These are phyloP conservation scores for Diaporthe ampelina DNA, from an alignment of 2,329 filamentous ascomycete species.

Conservation along the genomic window DNA sequence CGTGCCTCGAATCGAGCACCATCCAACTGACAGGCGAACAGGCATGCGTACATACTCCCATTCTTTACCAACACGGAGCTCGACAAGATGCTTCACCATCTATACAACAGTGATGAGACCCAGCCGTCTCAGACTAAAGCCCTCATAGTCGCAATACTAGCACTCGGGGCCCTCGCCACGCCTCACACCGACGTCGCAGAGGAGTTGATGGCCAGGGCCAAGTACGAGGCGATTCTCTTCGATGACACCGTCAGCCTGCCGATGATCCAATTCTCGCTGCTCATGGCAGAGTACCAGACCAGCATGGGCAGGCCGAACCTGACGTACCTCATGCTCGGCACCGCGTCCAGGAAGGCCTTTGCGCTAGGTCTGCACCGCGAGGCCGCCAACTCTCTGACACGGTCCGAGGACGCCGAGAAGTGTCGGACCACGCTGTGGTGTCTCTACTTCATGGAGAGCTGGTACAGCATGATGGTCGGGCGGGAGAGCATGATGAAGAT, in stretches of 20 bases:
- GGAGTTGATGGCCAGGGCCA: slow-evolving; percentile 46
- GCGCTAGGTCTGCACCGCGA: slow-evolving; percentile 49
- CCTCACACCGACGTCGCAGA: slow-evolving; percentile 46
- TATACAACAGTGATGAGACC: slow-evolving; percentile 41
- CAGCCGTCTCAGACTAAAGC: slow-evolving; percentile 45
- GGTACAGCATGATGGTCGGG: slow-evolving; percentile 45
- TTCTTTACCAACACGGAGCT: slow-evolving; percentile 45
- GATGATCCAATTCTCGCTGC: slow-evolving; percentile 49
- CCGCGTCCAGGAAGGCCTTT: slow-evolving; percentile 47
- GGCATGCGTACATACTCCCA: slow-evolving; percentile 41
- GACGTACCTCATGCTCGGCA: slow-evolving; percentile 48
- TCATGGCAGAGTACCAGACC: slow-evolving; percentile 48
- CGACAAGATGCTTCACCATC: slow-evolving; percentile 43
- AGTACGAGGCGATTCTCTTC: slow-evolving; percentile 45
- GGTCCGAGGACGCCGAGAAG: slow-evolving; percentile 44
- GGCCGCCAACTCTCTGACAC: slow-evolving; percentile 40
- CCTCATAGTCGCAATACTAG: slow-evolving; percentile 45
- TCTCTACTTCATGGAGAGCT: slow-evolving; percentile 49
- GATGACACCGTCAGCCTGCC: slow-evolving; percentile 50
- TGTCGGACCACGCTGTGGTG: slow-evolving; percentile 48
- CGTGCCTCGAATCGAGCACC: neutral
- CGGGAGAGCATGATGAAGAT: slow-evolving; percentile 43
- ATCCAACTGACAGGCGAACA: neutral
- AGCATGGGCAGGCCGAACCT: slow-evolving; percentile 50
- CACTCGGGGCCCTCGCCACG: slow-evolving; percentile 47